Evolutionary conservation across 2,329 filamentous ascomycete species (phyloP).

Genomic region (Claviceps citrina): DNA sequence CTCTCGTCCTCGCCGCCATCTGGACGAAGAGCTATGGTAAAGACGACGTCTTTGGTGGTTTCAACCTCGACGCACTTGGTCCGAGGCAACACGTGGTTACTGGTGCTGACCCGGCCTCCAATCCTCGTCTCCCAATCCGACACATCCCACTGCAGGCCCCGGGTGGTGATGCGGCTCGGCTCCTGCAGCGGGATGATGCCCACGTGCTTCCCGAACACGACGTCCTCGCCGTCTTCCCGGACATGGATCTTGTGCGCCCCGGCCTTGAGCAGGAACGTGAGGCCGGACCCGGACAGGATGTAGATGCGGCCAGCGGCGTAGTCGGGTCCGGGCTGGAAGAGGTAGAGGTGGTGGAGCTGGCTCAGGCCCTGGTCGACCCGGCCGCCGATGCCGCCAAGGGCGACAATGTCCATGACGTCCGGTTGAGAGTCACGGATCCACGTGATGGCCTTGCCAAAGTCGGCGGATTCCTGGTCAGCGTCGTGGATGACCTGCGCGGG

Average conservation of each 20-base stretch:
- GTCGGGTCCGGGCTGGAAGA: conserved; percentile 37
- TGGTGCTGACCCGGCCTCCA: conserved; percentile 60
- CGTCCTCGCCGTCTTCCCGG: conserved; percentile 30
- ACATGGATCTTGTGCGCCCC: conserved; percentile 55
- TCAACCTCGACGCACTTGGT: conserved; percentile 46
- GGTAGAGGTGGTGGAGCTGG: conserved; percentile 70
- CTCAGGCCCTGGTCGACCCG: conserved; percentile 86
- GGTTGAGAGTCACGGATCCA: conserved; percentile 33
- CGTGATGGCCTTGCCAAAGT: conserved; percentile 70
- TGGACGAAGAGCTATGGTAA: conserved; percentile 51
- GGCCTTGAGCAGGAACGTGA: conserved; percentile 65
- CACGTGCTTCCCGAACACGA: conserved; percentile 58
- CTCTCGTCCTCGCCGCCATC: conserved; percentile 20
- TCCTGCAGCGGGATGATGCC: conserved; percentile 76
- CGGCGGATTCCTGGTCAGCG: conserved; percentile 72
- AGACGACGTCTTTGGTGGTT: conserved; percentile 50
- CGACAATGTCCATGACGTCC: conserved; percentile 47
- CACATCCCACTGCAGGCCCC: conserved; percentile 85
- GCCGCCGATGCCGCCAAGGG: conserved; percentile 72
- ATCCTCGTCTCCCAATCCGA: conserved; percentile 63
- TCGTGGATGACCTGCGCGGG: conserved; percentile 50
- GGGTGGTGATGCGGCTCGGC: conserved; percentile 62
- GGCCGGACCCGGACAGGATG: conserved; percentile 63
- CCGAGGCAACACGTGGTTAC: conserved; percentile 53
- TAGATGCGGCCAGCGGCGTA: conserved; percentile 48